Conservation (phyloP, 2,329 filamentous ascomycete genomes). For the Malbranchea zuffiana region DNA sequence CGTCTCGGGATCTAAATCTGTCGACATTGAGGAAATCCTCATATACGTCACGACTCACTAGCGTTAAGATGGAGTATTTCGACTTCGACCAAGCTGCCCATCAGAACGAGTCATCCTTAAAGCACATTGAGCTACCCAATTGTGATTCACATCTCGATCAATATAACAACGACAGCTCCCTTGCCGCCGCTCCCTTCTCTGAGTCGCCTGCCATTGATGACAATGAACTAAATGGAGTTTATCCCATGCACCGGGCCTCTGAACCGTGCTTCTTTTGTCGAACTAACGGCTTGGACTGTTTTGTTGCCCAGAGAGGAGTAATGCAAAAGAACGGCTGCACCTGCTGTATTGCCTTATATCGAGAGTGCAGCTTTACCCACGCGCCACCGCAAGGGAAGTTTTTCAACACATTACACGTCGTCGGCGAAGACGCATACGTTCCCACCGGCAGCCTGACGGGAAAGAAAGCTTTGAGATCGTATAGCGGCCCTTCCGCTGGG, state of each 20-base stretch:
- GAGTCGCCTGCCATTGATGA: slow-evolving; percentile 2
- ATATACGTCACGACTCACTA: slow-evolving; percentile 7
- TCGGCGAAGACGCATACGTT: slow-evolving; percentile 34
- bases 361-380: slow-evolving; percentile 39
- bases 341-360: slow-evolving; percentile 38
- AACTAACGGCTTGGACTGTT: slow-evolving; percentile 38
- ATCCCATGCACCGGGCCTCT: slow-evolving; percentile 36
- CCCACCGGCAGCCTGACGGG: slow-evolving; percentile 30
- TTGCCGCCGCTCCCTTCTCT: slow-evolving; percentile 1
- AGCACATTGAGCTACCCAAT: slow-evolving; percentile 23
- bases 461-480: slow-evolving; percentile 33
- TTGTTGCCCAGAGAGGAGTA: slow-evolving; percentile 35
- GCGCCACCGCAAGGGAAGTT: slow-evolving; percentile 32
- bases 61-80: slow-evolving; percentile 36
- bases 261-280: slow-evolving; percentile 38
- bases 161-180: slow-evolving; percentile 1
- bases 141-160: slow-evolving; percentile 1
- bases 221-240: slow-evolving; percentile 23
- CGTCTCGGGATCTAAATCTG: background rate
- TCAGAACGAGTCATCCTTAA: slow-evolving; percentile 30
- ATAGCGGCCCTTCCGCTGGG: slow-evolving; percentile 22
- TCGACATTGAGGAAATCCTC: slow-evolving; percentile 3
- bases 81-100: slow-evolving; percentile 37
- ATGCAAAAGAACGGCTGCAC: slow-evolving; percentile 36
- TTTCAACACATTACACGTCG: slow-evolving; percentile 35